These are phyloP conservation scores for Boeremia lycopersici DNA, from an alignment of 2,329 filamentous ascomycete genomes.

Conservation along the genomic window DNA sequence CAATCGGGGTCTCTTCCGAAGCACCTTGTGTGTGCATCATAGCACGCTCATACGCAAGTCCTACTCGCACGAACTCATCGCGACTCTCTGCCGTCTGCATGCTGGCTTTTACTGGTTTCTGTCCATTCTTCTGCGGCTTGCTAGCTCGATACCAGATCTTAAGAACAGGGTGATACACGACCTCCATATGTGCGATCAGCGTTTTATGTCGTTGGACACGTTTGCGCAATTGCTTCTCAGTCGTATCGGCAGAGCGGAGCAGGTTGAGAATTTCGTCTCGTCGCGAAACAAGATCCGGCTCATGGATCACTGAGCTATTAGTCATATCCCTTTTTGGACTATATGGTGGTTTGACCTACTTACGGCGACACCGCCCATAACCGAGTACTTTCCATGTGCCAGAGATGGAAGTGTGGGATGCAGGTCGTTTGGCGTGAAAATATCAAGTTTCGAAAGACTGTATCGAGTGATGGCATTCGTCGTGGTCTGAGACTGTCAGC, in stretches of 20 bases:
- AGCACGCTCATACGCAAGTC: constrained; percentile 25
- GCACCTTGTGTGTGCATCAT: constrained; percentile 19
- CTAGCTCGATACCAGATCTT: constrained; percentile 8
- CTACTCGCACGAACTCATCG: constrained; percentile 23
- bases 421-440: constrained; percentile 40
- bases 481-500: constrained; percentile 30
- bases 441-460: constrained; percentile 38
- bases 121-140: neutral
- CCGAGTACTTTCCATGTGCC: constrained; percentile 21
- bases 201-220: constrained; percentile 27
- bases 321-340: neutral
- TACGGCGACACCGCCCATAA: constrained; percentile 26
- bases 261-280: constrained; percentile 22
- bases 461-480: constrained; percentile 29
- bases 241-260: constrained; percentile 14
- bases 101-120: constrained; percentile 16
- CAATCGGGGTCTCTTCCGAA: constrained; percentile 6
- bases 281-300: constrained; percentile 30
- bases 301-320: constrained; percentile 27
- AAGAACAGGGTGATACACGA: neutral
- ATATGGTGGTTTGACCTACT: constrained; percentile 1
- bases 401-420: constrained; percentile 34
- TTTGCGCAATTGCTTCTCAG: constrained; percentile 13
- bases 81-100: constrained; percentile 26
- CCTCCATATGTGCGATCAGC: constrained; percentile 27